A percentile compares a stretch with the other conserved stretches of the same genome.
These are phyloP conservation scores for Micromonas pusilla DNA, from an alignment of 139 green algal genomes.

Conservation along the genomic window DNA sequence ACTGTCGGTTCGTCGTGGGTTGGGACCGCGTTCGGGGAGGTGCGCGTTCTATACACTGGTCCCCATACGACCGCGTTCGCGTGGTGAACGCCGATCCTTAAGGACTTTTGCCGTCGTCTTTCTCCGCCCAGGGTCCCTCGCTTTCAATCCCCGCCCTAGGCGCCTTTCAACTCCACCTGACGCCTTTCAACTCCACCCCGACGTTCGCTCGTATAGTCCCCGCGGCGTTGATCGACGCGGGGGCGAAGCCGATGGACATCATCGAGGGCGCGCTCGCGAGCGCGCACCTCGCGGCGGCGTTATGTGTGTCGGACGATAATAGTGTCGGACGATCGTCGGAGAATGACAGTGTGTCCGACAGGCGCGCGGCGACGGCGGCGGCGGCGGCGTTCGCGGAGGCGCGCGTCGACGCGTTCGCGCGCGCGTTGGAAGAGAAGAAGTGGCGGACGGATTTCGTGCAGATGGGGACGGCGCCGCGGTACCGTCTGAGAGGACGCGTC, in stretches of 20 bases:
- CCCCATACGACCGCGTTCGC: too few species aligned
- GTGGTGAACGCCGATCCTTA: too few species aligned
- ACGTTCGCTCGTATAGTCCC: too few species aligned
- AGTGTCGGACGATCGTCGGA: too few species aligned
- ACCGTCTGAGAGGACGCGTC: not conserved
- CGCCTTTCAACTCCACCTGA: too few species aligned
- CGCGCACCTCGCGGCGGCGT: not conserved
- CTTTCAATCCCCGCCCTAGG: too few species aligned
- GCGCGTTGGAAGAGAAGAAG: not conserved
- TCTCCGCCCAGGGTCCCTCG: too few species aligned
- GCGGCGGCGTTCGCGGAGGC: not conserved
- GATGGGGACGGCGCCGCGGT: not conserved
- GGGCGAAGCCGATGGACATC: not conserved
- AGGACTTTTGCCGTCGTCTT: too few species aligned
- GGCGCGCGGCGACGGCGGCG: not conserved
- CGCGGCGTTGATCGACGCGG: not conserved
- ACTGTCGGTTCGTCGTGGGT: slow-evolving; percentile 5
- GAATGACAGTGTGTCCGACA: too few species aligned
- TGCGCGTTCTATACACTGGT: too few species aligned
- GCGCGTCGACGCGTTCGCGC: not conserved
- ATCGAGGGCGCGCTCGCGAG: not conserved
- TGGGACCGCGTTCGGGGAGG: not conserved
- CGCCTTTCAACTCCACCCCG: too few species aligned
- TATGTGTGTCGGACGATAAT: too few species aligned
- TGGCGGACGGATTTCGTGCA: slow-evolving; percentile 7